Evolutionary conservation across 1,139 yeast species (phyloP), one percentile per base, ranked within the genome.

Genomic region (Wickerhamomyces sp.): DNA sequence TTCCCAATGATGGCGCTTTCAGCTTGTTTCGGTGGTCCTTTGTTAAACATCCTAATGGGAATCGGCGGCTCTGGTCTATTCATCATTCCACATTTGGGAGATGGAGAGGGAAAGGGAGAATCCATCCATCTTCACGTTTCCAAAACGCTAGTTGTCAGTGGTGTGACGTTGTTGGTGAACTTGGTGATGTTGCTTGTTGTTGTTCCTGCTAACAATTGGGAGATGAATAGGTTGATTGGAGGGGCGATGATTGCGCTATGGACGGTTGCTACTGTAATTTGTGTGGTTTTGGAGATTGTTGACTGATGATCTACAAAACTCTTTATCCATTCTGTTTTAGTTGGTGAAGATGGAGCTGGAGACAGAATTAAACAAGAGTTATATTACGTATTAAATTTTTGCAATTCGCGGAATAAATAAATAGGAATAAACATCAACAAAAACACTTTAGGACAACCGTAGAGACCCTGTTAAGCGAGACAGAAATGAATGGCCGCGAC

Each of bases 11-110:
- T 89, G 91, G 96, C 97, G 0, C 68, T 91, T 27, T 84, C 94
- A 12, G 96, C 97, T 0, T 89, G 96, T 53, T 85, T 88, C 58
- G 97, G 96, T 1, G 93, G 96, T 1, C 97, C 97, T 0, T 62
- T 89, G 49, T 53, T 80, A 32, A 79, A 78, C 44, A 64, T 80
- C 26, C 55, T 80, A 6, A 57, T 78, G 5, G 88, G 88, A 1
- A 60, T 80, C 18, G 86, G 87, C 2, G 59, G 81, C 7, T 79
- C 83, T 45, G 86, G 91, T 0, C 49, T 85, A 26, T 46, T 81
- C 4, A 59, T 73, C 1, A 62, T 78, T 43, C 52, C 59, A 3
- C n/a, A n/a, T n/a, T n/a, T n/a, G n/a, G n/a, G n/a, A n/a, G n/a
- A n/a, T n/a, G n/a, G n/a, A n/a, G n/a, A n/a, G n/a, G 39, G 46